Percentiles rank a stretch among this genome's conserved stretches.
Conservation (phyloP, 306 rosid species). For the Medicago arabica region DNA sequence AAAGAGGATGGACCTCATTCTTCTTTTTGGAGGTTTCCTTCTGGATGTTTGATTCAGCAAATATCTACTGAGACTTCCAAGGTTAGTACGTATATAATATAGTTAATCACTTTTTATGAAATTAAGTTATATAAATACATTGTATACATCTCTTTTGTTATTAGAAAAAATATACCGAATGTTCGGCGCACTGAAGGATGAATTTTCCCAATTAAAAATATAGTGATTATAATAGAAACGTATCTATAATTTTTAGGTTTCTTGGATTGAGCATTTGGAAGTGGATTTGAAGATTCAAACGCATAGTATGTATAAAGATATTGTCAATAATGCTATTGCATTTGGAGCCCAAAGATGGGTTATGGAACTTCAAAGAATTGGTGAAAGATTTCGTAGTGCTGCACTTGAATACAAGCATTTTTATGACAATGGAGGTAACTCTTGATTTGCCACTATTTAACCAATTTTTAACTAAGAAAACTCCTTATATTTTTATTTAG, state of each 20-base stretch:
- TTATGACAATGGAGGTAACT: too few species aligned
- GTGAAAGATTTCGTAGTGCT: constrained; percentile 47
- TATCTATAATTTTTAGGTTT: constrained; percentile 47
- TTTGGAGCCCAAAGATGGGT: constrained; percentile 88
- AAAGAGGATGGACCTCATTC: constrained; percentile 29
- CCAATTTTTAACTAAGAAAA: too few species aligned
- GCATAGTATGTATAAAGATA: constrained; percentile 56
- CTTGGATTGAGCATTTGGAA: constrained; percentile 83
- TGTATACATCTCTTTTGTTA: too few species aligned
- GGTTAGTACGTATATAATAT: constrained; percentile 39
- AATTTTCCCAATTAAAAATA: too few species aligned
- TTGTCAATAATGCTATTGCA: constrained; percentile 44
- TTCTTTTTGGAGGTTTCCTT: constrained; percentile 66
- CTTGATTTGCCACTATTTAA: too few species aligned
- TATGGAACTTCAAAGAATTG: constrained; percentile 64
- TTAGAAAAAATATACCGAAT: too few species aligned
- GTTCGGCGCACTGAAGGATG: too few species aligned
- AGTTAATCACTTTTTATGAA: too few species aligned
- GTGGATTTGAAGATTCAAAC: constrained; percentile 60
- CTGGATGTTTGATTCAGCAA: constrained; percentile 71
- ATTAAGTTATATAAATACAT: too few species aligned
- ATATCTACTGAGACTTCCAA: constrained; percentile 51
- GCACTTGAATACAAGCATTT: neutral
- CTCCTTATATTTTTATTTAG: too few species aligned
- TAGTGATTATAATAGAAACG: neutral